A percentile compares a stretch with the other conserved stretches of the same genome.
phyloP scores from a whole-genome alignment of 2,329 filamentous ascomycete species.

The Monosporascus cannonballus region DNA sequence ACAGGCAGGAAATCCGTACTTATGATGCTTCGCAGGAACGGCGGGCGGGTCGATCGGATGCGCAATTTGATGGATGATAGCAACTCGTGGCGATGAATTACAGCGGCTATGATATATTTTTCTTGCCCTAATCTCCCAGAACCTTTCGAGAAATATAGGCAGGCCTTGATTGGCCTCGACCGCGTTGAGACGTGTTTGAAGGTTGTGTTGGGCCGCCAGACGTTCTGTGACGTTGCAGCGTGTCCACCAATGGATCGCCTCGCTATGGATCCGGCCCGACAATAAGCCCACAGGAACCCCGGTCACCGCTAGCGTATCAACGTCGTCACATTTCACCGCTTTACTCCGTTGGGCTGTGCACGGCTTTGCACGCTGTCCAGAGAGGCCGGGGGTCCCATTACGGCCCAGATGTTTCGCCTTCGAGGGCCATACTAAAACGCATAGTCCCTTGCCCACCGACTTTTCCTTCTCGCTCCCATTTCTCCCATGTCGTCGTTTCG shows the following conservation, averaged over 20 bases:
- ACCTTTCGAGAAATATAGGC: no score
- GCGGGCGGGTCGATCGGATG: no score
- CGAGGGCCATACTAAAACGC: background rate
- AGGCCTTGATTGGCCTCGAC: no score
- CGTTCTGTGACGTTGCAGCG: constrained; percentile 15
- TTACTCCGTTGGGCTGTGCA: constrained; percentile 3
- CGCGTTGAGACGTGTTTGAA: background rate
- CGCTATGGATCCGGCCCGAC: constrained; percentile 4
- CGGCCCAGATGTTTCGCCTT: background rate
- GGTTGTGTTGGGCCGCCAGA: constrained; percentile 13
- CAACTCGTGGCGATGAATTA: no score
- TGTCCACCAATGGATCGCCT: constrained; percentile 12
- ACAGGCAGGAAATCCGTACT: no score
- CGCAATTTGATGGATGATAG: no score
- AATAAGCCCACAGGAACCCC: constrained; percentile 4
- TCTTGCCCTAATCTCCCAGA: no score
- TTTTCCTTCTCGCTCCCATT: constrained; percentile 1
- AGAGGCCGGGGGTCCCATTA: constrained; percentile 9
- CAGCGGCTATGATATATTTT: no score
- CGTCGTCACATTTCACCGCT: constrained; percentile 10
- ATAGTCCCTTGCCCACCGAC: constrained; percentile 8
- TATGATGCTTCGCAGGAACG: no score
- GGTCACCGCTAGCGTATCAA: constrained; percentile 16
- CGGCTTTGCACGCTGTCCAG: constrained; percentile 11
- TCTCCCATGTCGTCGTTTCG: constrained; percentile 15